phyloP scores from a whole-genome alignment of 1,284 basidiomycete genomes.

The Cryptococcus sp. region DNA sequence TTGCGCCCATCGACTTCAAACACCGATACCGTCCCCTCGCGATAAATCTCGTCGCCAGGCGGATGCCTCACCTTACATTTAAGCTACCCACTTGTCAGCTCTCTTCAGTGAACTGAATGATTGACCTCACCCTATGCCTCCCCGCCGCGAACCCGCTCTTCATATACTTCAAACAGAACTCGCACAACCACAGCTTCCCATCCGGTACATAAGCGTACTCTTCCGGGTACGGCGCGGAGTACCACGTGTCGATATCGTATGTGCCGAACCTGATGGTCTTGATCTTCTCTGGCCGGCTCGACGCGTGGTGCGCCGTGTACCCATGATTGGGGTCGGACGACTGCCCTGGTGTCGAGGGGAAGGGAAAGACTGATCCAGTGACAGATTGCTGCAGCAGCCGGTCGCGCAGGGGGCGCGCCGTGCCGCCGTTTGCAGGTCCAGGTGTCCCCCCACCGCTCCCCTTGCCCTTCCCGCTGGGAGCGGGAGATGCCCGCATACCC shows the following conservation, averaged over 20 bases:
- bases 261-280: slow-evolving; percentile 87
- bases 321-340: background rate
- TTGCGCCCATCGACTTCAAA: slow-evolving; percentile 98
- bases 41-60: slow-evolving; percentile 97
- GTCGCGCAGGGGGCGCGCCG: slow-evolving; percentile 46
- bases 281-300: slow-evolving; percentile 54
- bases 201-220: slow-evolving; percentile 93
- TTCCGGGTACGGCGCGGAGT: slow-evolving; percentile 97
- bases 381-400: slow-evolving; percentile 35
- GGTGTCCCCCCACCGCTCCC: too few relatives aligned
- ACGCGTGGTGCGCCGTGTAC: background rate
- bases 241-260: slow-evolving; percentile 97
- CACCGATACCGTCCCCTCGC: slow-evolving; percentile 81
- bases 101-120: background rate
- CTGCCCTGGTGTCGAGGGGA: slow-evolving; percentile 9
- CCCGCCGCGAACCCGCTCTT: slow-evolving; percentile 85
- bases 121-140: slow-evolving; percentile 72
- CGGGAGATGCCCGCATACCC: slow-evolving; percentile 2
- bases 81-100: slow-evolving; percentile 55
- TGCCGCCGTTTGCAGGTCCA: slow-evolving; percentile 23
- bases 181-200: slow-evolving; percentile 92
- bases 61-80: slow-evolving; percentile 95
- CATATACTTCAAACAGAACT: slow-evolving; percentile 98
- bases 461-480: slow-evolving; percentile 10
- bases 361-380: slow-evolving; percentile 15